phyloP scores from a whole-genome alignment of 1,284 basidiomycete species.

The Pyrrhoderma lamaoense region DNA sequence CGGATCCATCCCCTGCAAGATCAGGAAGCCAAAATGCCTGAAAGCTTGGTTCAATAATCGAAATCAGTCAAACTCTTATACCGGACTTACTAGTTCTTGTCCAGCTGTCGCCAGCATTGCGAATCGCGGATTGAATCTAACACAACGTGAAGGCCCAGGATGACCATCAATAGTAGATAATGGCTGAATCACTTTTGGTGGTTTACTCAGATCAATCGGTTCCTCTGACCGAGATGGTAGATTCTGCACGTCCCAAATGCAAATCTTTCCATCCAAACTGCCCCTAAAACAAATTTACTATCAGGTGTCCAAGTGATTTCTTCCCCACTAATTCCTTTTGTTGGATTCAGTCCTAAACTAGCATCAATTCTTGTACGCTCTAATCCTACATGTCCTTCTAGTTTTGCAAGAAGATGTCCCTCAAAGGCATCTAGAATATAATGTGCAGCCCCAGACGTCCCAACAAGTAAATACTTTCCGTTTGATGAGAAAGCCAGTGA shows the following conservation, averaged over 20 bases:
- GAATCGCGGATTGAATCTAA: slow-evolving; percentile 80
- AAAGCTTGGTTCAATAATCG: slow-evolving; percentile 16
- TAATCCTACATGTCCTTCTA: slow-evolving; percentile 76
- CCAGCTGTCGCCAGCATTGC: slow-evolving; percentile 89
- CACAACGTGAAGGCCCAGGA: slow-evolving; percentile 74
- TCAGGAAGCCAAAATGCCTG: slow-evolving; percentile 84
- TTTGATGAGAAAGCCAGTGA: slow-evolving; percentile 86
- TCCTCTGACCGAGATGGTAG: slow-evolving; percentile 40
- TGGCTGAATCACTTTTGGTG: slow-evolving; percentile 49
- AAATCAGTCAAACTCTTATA: slow-evolving; percentile 10
- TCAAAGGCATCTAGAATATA: slow-evolving; percentile 90
- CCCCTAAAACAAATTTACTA: slow-evolving; percentile 82
- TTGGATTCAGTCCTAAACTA: slow-evolving; percentile 57
- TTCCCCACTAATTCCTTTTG: slow-evolving; percentile 77
- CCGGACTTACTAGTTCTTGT: slow-evolving; percentile 65
- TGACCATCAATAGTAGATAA: slow-evolving; percentile 63
- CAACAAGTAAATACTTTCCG: slow-evolving; percentile 86
- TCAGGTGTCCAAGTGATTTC: slow-evolving; percentile 92
- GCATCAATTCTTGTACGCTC: slow-evolving; percentile 56
- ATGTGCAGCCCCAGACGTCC: slow-evolving; percentile 88
- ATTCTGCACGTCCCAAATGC: slow-evolving; percentile 74
- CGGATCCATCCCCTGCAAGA: slow-evolving; percentile 40
- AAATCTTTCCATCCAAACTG: slow-evolving; percentile 73
- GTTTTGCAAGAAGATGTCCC: slow-evolving; percentile 71
- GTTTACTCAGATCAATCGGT: slow-evolving; percentile 44